Evolutionary conservation across 805 yeast species (phyloP), one percentile per base, ranked within the genome.

Genomic region (Debaryomyces prosopidis): DNA sequence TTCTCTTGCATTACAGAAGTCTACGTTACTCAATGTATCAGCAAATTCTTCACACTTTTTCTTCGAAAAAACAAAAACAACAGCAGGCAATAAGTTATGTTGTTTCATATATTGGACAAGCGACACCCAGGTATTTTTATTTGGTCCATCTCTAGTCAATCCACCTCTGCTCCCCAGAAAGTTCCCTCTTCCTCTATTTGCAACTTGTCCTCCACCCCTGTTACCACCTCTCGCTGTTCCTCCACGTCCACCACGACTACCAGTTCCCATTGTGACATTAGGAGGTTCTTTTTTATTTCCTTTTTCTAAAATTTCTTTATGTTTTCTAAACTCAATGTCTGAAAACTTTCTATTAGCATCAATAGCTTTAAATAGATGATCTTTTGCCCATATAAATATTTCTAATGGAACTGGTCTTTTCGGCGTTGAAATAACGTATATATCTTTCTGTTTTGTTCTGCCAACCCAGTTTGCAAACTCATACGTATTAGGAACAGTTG

Each of bases 381-480:
- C 78, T 52, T 88, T 89, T 1, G 96, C 92, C 89, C 96, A 89
- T 11, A 89, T 69, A 51, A 75, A 84, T 33, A 92, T 87, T 58
- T 89, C 97, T 46, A 94, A 69, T 0, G 99, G 99, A 17, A 94
- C 95, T 0, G 99, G 99, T 62, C 99, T 83, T 63, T 94, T 89
- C 10, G 96, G 90, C 0, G 99, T 94, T 0, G 96, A 89, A 16
- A 94, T 94, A 39, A 94, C 99, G 58, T 94, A 92, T 7, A 94
- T 92, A 58, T 94, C 96, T 63, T 91, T 92, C 56, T 89, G 91
- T 61, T 94, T 94, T 0, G 99, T 94, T 65, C 99, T 78, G 4
- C 99, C 98, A 15, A 94, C 92, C 99, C 99, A 94, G 52, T 86
- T 88, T 7, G 99, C 99, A 75, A 94, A 94, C 61, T 94, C 99